Evolutionary conservation across 1,139 yeast genomes (phyloP), one percentile per base, ranked within the genome.

Genomic region (Saccharomyces hybrid): DNA sequence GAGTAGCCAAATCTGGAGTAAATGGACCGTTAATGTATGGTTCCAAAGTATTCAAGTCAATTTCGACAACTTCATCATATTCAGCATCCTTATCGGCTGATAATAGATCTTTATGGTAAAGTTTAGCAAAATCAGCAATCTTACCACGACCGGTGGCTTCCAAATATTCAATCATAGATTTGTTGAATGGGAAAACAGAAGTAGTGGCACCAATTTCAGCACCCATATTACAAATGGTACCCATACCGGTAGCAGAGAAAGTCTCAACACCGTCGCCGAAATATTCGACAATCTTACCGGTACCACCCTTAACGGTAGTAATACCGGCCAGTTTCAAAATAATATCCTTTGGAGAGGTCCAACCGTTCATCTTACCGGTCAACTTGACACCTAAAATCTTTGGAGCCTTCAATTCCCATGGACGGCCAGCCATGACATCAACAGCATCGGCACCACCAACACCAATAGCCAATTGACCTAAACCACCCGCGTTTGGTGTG

Each of bases 401-500:
- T 73, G 99, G 99, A 65, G 98, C 98, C 83, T 91, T 91, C 73
- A 93, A 83, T 79, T 93, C 99, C 98, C 98, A 93, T 62, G 99
- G 86, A 68, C 88, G 80, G 73, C 86, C 86, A 61, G 97, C 90
- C 88, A 93, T 83, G 68, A 88, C 99, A 76, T 93, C 98, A 69
- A 93, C 98, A 64, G 98, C 98, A 75, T 93, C 99, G 68, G 99
- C 99, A 85, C 98, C 99, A 83, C 99, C 99, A 65, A 93, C 98
- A 84, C 98, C 99, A 72, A 93, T 93, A 68, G 98, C 98, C 69
- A 91, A 81, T 80, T 88, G 95, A 78, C 99, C 99, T 70, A 93
- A 82, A 78, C 98, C 99, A 82, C 99, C 98, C 64, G 98, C 99
- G 74, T 93, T 93, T 64, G 98, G 98, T 67, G 99, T 93, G 79